Conservation (phyloP, 345 rosid species). For the Litchi chinensis region DNA sequence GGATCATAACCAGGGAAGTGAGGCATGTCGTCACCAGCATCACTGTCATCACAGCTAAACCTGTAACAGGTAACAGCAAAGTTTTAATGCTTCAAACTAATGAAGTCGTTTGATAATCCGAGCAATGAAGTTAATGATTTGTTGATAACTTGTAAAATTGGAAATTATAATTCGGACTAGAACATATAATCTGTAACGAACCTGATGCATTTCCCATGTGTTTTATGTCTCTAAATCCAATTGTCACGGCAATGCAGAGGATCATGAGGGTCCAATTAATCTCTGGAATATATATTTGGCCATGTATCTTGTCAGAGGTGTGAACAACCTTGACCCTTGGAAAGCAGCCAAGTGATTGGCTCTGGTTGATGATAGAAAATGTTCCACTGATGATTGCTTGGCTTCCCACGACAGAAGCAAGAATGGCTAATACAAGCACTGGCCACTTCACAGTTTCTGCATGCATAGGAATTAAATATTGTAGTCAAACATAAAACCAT, state of each 20-base stretch:
- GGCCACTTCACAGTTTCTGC: constrained; percentile 83
- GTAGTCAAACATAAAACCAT: not conserved
- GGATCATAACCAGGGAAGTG: constrained; percentile 81
- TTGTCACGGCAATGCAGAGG: constrained; percentile 95
- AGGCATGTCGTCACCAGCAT: constrained; percentile 99
- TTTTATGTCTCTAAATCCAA: constrained; percentile 95
- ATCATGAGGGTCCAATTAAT: constrained; percentile 98
- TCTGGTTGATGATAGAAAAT: constrained; percentile 97
- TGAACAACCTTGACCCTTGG: constrained; percentile 98
- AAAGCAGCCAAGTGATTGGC: constrained; percentile 98
- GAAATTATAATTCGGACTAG: not conserved
- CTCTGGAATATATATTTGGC: constrained; percentile 98
- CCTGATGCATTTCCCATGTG: constrained; percentile 99
- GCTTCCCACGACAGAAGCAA: constrained; percentile 98
- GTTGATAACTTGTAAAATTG: not conserved
- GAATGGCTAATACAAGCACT: constrained; percentile 82
- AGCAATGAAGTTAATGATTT: not conserved
- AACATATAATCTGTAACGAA: constrained; percentile 18
- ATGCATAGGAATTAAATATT: constrained; percentile 6
- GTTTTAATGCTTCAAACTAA: constrained; percentile 3
- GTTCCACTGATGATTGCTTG: constrained; percentile 99
- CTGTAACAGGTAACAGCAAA: constrained; percentile 42
- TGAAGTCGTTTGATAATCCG: not conserved
- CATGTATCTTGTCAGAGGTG: constrained; percentile 97
- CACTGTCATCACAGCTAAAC: constrained; percentile 97